Percentiles rank a stretch among this genome's conserved stretches.
Evolutionary conservation across 257 asterid species (phyloP).

Genomic region (Fraxinus americana): DNA sequence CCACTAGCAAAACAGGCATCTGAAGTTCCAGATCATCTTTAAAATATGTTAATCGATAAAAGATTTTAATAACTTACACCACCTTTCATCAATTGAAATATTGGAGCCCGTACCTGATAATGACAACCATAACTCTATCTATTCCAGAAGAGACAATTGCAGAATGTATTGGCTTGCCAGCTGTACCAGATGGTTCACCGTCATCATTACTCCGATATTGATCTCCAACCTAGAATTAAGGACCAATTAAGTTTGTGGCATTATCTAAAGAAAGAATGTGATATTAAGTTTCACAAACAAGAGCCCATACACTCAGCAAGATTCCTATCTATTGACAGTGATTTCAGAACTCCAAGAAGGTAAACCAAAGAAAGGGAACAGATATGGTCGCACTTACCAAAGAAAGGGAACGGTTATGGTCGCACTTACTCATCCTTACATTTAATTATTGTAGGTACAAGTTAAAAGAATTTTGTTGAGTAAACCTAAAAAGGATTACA

Average conservation of each 20-base stretch:
- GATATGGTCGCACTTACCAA: not conserved
- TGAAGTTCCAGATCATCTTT: slow-evolving; percentile 10
- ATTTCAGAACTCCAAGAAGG: not conserved
- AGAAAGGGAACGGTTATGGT: not conserved
- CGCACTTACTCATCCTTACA: not conserved
- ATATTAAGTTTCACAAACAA: not conserved
- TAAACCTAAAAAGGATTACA: not conserved
- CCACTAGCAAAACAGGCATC: slow-evolving; percentile 1
- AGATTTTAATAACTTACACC: not conserved
- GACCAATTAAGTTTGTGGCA: not conserved
- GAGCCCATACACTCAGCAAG: not conserved
- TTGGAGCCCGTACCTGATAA: slow-evolving; percentile 54
- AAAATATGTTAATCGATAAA: not conserved
- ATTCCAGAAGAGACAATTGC: slow-evolving; percentile 82
- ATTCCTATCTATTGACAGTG: not conserved
- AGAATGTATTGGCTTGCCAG: slow-evolving; percentile 92
- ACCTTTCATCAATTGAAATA: not conserved
- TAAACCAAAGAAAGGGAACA: not conserved
- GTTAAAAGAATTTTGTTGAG: not conserved
- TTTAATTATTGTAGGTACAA: not conserved
- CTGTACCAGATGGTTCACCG: slow-evolving; percentile 98
- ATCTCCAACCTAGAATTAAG: slow-evolving; percentile 67
- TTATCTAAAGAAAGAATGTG: not conserved
- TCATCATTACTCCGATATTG: slow-evolving; percentile 87
- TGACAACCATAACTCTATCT: slow-evolving; percentile 92